Conservation (phyloP, 2,329 filamentous ascomycete genomes). For the Ramichloridium luteum region DNA sequence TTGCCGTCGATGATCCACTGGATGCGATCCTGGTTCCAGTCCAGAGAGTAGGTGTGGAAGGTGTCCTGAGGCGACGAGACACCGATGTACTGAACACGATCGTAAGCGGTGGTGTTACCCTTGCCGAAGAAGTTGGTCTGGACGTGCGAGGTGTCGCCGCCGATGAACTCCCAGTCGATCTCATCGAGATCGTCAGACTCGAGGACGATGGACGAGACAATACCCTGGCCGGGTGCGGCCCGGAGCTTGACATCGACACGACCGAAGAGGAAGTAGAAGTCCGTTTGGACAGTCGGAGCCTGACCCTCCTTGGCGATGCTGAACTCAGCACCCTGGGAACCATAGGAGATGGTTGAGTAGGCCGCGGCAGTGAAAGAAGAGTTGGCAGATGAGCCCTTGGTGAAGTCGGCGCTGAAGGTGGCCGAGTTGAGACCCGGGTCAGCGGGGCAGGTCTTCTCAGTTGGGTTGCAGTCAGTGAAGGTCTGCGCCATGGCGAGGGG, state of each 20-base stretch:
- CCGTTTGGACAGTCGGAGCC: conserved; percentile 64
- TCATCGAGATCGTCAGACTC: conserved; percentile 75
- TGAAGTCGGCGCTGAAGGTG: conserved; percentile 38
- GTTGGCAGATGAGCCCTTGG: conserved; percentile 48
- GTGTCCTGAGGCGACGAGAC: conserved; percentile 46
- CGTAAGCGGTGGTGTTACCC: conserved; percentile 57
- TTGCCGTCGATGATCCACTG: conserved; percentile 59
- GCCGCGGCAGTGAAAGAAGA: conserved; percentile 47
- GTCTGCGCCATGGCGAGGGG: conserved; percentile 57
- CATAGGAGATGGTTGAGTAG: conserved; percentile 52
- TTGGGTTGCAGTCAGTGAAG: conserved; percentile 64
- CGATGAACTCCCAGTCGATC: conserved; percentile 75
- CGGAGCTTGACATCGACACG: conserved; percentile 66
- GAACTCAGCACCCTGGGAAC: conserved; percentile 54
- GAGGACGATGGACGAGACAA: conserved; percentile 71
- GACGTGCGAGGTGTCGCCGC: conserved; percentile 48
- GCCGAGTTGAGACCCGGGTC: conserved; percentile 57
- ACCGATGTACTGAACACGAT: conserved; percentile 53
- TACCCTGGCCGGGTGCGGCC: conserved; percentile 58
- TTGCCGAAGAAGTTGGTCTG: conserved; percentile 68
- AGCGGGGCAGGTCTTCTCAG: conserved; percentile 55
- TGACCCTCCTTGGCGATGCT: conserved; percentile 58
- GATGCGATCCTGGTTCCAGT: conserved; percentile 56
- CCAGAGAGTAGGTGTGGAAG: conserved; percentile 58
- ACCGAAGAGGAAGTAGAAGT: conserved; percentile 72